Percentiles rank a stretch among this genome's conserved stretches.
phyloP scores from a whole-genome alignment of 169 alveolate species.

The Plasmodium inui region DNA sequence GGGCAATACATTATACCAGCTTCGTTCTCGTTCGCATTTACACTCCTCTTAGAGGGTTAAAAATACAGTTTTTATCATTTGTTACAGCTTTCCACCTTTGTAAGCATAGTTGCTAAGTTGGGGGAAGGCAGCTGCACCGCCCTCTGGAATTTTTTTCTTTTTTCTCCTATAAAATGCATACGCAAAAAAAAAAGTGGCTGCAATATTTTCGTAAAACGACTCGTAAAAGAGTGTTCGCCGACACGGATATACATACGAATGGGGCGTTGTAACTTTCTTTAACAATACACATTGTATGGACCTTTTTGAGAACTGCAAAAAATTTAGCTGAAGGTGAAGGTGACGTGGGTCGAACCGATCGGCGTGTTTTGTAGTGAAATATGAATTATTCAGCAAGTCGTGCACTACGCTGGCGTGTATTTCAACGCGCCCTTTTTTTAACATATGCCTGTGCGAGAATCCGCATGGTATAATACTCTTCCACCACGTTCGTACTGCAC shows the following conservation, averaged over 20 bases:
- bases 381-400: background rate
- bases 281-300: background rate
- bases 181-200: background rate
- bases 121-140: background rate
- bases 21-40: background rate
- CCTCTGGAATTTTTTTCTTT: background rate
- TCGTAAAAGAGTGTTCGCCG: background rate
- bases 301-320: background rate
- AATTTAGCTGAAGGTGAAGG: background rate
- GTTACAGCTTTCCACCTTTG: background rate
- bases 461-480: background rate
- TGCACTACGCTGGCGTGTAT: background rate
- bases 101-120: background rate
- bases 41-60: background rate
- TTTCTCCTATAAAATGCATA: background rate
- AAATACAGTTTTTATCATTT: background rate
- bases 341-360: background rate
- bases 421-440: background rate
- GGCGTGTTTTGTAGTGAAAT: background rate
- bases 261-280: background rate
- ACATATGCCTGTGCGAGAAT: background rate
- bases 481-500: background rate
- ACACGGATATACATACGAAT: background rate
- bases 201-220: background rate
- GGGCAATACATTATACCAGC: background rate